Evolutionary conservation across 2,329 filamentous ascomycete genomes (phyloP).

Genomic region (Colletotrichum truncatum): DNA sequence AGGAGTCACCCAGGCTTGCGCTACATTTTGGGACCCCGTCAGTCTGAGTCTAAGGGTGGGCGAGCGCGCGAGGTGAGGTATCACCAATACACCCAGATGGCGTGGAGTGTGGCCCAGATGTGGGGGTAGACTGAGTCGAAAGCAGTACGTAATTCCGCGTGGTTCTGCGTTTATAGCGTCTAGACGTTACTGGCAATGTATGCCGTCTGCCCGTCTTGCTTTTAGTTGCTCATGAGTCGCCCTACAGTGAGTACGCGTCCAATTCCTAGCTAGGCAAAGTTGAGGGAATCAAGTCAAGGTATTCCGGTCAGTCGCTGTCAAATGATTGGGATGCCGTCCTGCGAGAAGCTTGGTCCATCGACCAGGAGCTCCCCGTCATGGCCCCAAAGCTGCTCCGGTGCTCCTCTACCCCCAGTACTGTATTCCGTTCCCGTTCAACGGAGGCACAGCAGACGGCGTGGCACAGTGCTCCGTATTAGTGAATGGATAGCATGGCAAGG

Average conservation of each 20-base stretch:
- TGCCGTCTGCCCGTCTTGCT: too few species aligned
- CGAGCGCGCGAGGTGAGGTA: not conserved
- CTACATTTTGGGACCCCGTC: not conserved
- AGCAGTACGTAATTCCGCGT: constrained; percentile 3
- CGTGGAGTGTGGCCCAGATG: constrained; percentile 2
- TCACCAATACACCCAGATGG: not conserved
- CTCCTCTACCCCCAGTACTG: too few species aligned
- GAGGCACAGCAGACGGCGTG: not conserved
- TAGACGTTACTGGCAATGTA: too few species aligned
- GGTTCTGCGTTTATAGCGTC: not conserved
- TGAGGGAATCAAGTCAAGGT: not conserved
- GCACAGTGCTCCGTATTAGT: not conserved
- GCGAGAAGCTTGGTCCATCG: not conserved
- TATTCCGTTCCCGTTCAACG: not conserved
- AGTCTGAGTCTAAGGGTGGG: not conserved
- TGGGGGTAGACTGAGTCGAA: constrained; percentile 24
- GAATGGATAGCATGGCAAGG: not conserved
- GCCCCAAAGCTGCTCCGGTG: too few species aligned
- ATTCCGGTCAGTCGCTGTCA: not conserved
- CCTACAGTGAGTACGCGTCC: not conserved
- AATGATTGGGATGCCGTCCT: not conserved
- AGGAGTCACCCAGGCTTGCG: not conserved
- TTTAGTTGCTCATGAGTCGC: not conserved
- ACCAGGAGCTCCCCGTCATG: not conserved
- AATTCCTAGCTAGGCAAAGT: not conserved